These are phyloP conservation scores for Exobasidium rhododendri DNA, from an alignment of 1,284 basidiomycete genomes.

Conservation along the genomic window DNA sequence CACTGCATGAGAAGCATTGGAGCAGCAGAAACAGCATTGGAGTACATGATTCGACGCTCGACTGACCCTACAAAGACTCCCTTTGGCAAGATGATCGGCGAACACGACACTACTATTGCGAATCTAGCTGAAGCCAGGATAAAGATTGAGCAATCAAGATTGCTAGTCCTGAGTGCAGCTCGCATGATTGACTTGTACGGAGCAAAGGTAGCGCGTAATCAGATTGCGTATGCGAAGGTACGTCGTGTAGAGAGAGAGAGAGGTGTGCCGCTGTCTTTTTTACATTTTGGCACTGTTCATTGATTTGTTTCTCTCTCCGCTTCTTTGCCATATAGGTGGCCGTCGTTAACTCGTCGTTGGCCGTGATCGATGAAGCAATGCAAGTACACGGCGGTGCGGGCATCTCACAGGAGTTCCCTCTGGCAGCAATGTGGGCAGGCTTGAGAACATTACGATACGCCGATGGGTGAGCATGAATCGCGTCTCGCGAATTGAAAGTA, in stretches of 20 bases:
- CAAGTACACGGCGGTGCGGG: conserved; percentile 89
- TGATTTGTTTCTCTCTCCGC: conserved; percentile 16
- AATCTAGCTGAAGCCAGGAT: conserved; percentile 88
- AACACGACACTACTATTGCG: conserved; percentile 89
- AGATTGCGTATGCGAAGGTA: conserved; percentile 92
- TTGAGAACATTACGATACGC: conserved; percentile 65
- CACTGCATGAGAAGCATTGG: conserved; percentile 94
- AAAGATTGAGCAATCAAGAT: conserved; percentile 80
- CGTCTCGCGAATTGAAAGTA: conserved; percentile 12
- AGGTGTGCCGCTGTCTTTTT: too few relatives aligned
- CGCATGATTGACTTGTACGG: conserved; percentile 84
- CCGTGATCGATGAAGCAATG: conserved; percentile 87
- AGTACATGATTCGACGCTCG: conserved; percentile 84
- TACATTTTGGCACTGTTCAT: conserved; percentile 10
- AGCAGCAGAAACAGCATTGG: conserved; percentile 76
- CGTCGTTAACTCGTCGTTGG: conserved; percentile 81
- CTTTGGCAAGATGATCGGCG: conserved; percentile 84
- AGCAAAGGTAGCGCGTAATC: conserved; percentile 91
- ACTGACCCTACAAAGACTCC: conserved; percentile 86
- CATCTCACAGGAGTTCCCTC: conserved; percentile 79
- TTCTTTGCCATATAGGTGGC: conserved; percentile 56
- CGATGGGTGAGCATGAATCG: conserved; percentile 31
- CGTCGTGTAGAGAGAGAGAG: conserved; percentile 48
- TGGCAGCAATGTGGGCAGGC: conserved; percentile 74
- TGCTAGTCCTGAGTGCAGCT: conserved; percentile 90